phyloP scores from a whole-genome alignment of 1,284 basidiomycete species.

The Rhodotorula sp. region DNA sequence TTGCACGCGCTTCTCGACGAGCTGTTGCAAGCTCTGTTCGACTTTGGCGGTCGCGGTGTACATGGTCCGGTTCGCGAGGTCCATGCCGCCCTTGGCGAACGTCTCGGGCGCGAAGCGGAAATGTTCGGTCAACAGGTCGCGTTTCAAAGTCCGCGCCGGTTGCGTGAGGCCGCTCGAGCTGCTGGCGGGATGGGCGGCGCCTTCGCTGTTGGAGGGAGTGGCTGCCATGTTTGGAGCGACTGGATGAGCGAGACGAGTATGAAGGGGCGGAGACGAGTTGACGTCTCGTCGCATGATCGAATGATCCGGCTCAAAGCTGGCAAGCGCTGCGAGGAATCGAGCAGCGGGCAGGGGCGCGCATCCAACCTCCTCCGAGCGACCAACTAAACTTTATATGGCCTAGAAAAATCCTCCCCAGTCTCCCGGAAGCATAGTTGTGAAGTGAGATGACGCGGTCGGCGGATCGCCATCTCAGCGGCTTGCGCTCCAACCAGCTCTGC shows the following conservation, averaged over 20 bases:
- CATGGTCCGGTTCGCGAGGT: conserved; percentile 36
- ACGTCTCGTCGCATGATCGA: no score
- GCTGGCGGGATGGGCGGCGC: not conserved
- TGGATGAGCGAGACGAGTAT: not conserved
- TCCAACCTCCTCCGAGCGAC: no score
- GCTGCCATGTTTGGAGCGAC: not conserved
- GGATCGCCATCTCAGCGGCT: no score
- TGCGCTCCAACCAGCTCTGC: no score
- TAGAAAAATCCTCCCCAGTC: no score
- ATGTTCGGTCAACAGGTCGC: conserved; percentile 31
- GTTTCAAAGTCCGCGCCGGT: conserved; percentile 1
- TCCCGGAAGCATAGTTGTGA: no score
- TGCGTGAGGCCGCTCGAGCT: not conserved
- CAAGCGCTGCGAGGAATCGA: no score
- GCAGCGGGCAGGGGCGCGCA: no score
- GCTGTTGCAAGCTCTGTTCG: conserved; percentile 16
- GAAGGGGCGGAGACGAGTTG: not conserved
- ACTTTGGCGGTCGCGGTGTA: conserved; percentile 25
- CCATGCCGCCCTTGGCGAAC: conserved; percentile 38
- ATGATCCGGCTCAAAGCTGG: no score
- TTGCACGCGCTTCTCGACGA: conserved; percentile 20
- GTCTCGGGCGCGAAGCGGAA: conserved; percentile 38
- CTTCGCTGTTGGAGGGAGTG: not conserved
- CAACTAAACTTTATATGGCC: no score
- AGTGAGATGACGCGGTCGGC: no score